Evolutionary conservation across 768 basidiomycete genomes (phyloP), one percentile per base, ranked within the genome.

Genomic region (Mycena olivaceomarginata): DNA sequence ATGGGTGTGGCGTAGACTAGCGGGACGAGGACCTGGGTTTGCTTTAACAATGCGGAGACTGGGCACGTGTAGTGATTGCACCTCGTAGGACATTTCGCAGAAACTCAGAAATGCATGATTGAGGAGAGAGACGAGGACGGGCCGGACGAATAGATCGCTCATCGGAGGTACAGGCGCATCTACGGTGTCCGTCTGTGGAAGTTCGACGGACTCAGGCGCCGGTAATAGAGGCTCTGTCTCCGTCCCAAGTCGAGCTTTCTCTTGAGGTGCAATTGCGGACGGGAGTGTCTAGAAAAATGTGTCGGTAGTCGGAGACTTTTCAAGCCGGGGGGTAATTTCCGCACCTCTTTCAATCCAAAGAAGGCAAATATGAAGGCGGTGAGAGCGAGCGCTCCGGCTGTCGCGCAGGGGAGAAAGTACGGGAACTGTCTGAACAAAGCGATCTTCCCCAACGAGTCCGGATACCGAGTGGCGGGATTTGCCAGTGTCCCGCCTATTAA

Each of bases 1-100:
- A 88, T 81, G 4, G 92, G 90, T 0, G 91, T 92, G 25, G 90
- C 87, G 68, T 81, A 82, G 1, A 82, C 67, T 13, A 82, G 77
- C 1, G 80, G 80, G 12, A 69, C 68, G 0, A 78, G 45, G 25
- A 78, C 77, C 73, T 65, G 40, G 41, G 12, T 31, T 31, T 31
- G 31, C 31, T 31, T 31, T 31, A 31, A 53, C 16, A 22, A 45
- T 41, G 2, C 0, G 18, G 22, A n/a, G 40, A 5, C 9, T 4
- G 10, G 5, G 45, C 31, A 46, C 10, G 6, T 37, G 2, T 16
- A 13, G 13, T 4, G 12, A 39, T n/a, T 22, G 10, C 39, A 79
- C 77, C 5, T 76, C 67, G 45, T 63, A 76, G 5, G 62, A 60
- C 67, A 70, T 79, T 22, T 79, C 64, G 46, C 70, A 75, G 64